Conservation (phyloP, 176 grass and related monocot genomes). For the Themeda triandra region DNA sequence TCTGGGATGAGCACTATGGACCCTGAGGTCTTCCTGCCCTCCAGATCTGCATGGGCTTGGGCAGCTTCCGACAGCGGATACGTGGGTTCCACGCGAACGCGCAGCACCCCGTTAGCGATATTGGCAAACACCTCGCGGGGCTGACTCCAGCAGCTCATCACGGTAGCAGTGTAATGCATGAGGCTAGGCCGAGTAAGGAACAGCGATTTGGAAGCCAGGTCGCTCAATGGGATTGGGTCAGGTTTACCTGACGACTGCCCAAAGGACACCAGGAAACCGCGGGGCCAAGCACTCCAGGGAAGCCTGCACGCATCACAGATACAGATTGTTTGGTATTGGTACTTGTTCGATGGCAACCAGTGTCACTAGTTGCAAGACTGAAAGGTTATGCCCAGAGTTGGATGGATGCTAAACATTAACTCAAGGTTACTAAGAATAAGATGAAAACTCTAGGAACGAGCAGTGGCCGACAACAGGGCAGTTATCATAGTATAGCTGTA, state of each 20-base stretch:
- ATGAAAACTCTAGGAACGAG: neutral
- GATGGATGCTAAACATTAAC: neutral
- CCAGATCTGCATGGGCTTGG: constrained; percentile 55
- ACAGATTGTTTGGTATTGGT: neutral
- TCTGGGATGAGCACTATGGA: constrained; percentile 68
- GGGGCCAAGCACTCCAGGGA: constrained; percentile 55
- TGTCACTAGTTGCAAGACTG: neutral
- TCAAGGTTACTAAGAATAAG: neutral
- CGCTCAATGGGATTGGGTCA: constrained; percentile 45
- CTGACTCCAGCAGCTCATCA: constrained; percentile 55
- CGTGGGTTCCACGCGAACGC: constrained; percentile 45
- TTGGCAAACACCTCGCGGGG: constrained; percentile 61
- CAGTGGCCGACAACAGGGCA: neutral
- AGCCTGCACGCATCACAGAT: constrained; percentile 30
- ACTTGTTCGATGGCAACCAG: neutral
- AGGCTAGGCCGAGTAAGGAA: constrained; percentile 66
- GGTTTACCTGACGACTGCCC: constrained; percentile 67
- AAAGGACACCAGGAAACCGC: constrained; percentile 58
- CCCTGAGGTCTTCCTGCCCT: constrained; percentile 57
- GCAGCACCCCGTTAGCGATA: constrained; percentile 47
- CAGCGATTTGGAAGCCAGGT: constrained; percentile 58
- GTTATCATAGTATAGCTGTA: neutral
- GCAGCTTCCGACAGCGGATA: constrained; percentile 60
- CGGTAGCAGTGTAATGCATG: constrained; percentile 64
- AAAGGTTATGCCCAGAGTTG: neutral